phyloP scores from a whole-genome alignment of 805 yeast genomes.

The Metschnikowia koreensis region DNA sequence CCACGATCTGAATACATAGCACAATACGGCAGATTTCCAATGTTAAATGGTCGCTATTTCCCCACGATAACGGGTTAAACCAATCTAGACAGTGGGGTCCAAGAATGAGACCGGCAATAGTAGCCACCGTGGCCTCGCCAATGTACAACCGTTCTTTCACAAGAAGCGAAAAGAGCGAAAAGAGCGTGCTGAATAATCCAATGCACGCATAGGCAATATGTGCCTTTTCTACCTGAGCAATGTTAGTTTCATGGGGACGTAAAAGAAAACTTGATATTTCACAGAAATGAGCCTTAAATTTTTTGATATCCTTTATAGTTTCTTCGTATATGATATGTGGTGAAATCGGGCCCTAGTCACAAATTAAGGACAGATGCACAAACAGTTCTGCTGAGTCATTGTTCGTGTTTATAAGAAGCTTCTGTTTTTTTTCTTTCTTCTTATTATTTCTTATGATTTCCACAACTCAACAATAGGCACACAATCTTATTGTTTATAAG shows the following conservation, averaged over 20 bases:
- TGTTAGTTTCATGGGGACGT: slow-evolving; percentile 4
- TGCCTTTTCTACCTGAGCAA: slow-evolving; percentile 49
- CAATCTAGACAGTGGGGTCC: slow-evolving; percentile 86
- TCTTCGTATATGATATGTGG: too few relatives aligned
- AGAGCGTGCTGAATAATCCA: slow-evolving; percentile 77
- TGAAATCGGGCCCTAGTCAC: too few relatives aligned
- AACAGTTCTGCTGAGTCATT: too few relatives aligned
- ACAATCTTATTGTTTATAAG: too few relatives aligned
- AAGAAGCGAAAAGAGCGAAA: slow-evolving; percentile 76
- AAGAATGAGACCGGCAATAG: slow-evolving; percentile 78
- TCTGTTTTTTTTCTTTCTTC: too few relatives aligned
- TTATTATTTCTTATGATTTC: too few relatives aligned
- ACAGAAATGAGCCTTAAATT: too few relatives aligned
- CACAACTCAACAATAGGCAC: too few relatives aligned
- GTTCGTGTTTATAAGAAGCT: too few relatives aligned
- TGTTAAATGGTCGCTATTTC: slow-evolving; percentile 77
- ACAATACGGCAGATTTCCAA: slow-evolving; percentile 81
- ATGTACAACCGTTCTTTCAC: slow-evolving; percentile 81
- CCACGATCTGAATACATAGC: slow-evolving; percentile 83
- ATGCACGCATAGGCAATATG: slow-evolving; percentile 87
- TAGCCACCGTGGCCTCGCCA: slow-evolving; percentile 90
- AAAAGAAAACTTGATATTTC: too few relatives aligned
- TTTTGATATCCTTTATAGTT: too few relatives aligned
- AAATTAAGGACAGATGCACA: too few relatives aligned
- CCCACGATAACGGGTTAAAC: slow-evolving; percentile 85